Percentiles rank a stretch among this genome's conserved stretches.
These are phyloP conservation scores for Pulchroboletus neoregius DNA, from an alignment of 1,284 basidiomycete genomes.

Conservation along the genomic window DNA sequence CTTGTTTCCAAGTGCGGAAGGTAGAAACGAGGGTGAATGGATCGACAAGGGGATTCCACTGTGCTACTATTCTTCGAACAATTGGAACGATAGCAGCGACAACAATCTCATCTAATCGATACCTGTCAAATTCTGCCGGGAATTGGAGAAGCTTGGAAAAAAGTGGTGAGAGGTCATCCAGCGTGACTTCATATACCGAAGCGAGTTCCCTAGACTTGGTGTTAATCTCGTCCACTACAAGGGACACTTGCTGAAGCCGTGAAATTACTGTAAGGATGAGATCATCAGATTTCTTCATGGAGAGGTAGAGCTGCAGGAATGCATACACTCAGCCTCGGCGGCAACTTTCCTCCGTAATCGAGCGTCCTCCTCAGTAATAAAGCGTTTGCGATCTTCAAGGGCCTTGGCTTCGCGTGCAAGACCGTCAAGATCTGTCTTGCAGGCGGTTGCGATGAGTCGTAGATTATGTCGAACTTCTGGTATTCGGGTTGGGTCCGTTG, in stretches of 20 bases:
- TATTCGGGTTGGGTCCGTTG: constrained; percentile 79
- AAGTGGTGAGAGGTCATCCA: constrained; percentile 66
- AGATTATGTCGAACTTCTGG: constrained; percentile 97
- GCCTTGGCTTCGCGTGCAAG: constrained; percentile 87
- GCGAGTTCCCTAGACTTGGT: constrained; percentile 59
- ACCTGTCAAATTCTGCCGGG: constrained; percentile 72
- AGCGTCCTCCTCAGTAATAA: constrained; percentile 67
- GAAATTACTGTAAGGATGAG: constrained; percentile 55
- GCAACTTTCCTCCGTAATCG: constrained; percentile 65
- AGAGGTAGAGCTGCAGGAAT: neutral
- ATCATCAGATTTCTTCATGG: constrained; percentile 15
- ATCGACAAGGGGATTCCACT: constrained; percentile 72
- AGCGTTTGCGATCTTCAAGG: constrained; percentile 75
- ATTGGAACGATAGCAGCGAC: constrained; percentile 86
- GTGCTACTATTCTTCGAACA: constrained; percentile 61
- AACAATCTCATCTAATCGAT: constrained; percentile 85
- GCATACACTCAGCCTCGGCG: constrained; percentile 72
- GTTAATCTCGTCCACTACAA: constrained; percentile 68
- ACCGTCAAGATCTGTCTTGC: constrained; percentile 80
- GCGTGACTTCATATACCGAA: constrained; percentile 59
- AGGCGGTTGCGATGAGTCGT: constrained; percentile 77
- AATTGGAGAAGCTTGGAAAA: constrained; percentile 76
- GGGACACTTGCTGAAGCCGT: constrained; percentile 70
- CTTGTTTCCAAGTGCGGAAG: constrained; percentile 68
- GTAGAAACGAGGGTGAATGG: constrained; percentile 58